phyloP scores from a whole-genome alignment of 306 rosid genomes.

The Inga leiocalycina region DNA sequence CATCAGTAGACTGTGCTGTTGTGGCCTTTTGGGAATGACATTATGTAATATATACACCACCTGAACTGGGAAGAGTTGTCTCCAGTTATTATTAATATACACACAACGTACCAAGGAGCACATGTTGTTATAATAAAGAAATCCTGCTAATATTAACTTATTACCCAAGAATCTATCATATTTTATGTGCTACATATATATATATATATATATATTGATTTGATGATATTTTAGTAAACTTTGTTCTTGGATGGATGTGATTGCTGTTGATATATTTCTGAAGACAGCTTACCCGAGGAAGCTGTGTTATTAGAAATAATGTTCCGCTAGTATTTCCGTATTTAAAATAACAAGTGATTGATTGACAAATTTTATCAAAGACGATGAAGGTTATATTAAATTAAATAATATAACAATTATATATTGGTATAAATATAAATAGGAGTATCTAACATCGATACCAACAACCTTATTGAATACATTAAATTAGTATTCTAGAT shows the following conservation, averaged over 20 bases:
- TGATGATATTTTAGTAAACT: slow-evolving; percentile 1
- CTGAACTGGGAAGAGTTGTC: slow-evolving; percentile 27
- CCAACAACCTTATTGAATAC: neutral
- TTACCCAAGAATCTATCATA: neutral
- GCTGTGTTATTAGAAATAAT: neutral
- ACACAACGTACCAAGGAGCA: neutral
- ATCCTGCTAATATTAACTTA: neutral
- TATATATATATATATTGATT: neutral
- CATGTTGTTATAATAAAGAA: neutral
- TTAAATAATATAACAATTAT: neutral
- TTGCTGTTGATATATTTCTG: neutral
- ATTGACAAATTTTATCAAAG: too few species aligned
- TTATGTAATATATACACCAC: slow-evolving; percentile 18
- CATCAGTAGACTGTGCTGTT: slow-evolving; percentile 27
- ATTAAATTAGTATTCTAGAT: neutral
- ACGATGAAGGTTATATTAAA: neutral
- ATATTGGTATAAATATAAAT: neutral
- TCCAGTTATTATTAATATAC: neutral
- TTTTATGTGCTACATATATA: neutral
- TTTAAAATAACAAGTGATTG: neutral
- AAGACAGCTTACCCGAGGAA: neutral
- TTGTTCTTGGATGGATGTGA: neutral
- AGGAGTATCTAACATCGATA: neutral
- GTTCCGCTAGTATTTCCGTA: neutral
- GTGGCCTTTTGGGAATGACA: slow-evolving; percentile 32